phyloP scores from a whole-genome alignment of 306 rosid species.

The Castanea mollissima region DNA sequence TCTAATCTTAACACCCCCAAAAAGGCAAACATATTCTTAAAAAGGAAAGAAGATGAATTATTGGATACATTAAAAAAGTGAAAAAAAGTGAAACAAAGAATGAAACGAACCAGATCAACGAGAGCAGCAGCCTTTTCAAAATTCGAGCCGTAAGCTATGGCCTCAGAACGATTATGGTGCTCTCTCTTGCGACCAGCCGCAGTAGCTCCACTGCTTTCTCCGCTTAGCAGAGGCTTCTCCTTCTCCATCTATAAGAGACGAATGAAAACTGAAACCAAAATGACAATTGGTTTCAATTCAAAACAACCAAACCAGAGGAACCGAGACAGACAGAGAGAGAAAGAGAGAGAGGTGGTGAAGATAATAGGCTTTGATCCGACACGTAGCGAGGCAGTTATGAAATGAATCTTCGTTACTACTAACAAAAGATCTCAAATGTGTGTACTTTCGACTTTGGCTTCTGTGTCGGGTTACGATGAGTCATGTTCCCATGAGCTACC shows the following conservation, averaged over 20 bases:
- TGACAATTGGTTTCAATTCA: no score
- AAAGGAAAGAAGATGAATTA: not conserved
- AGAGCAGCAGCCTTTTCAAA: conserved; percentile 84
- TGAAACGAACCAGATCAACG: conserved; percentile 70
- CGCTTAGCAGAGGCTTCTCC: conserved; percentile 57
- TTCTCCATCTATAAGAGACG: conserved; percentile 35
- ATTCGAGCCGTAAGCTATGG: conserved; percentile 63
- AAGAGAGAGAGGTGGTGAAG: no score
- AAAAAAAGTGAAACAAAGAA: not conserved
- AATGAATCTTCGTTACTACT: no score
- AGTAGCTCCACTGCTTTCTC: conserved; percentile 49
- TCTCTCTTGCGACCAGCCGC: not conserved
- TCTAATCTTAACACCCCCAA: not conserved
- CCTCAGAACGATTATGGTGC: conserved; percentile 50
- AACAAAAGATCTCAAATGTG: no score
- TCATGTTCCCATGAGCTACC: no score
- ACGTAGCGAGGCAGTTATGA: no score
- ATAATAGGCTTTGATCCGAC: no score
- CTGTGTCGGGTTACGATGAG: no score
- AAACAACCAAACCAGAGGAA: no score
- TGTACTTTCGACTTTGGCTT: no score
- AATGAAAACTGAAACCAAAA: not conserved
- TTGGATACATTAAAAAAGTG: no score
- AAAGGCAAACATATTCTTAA: not conserved
- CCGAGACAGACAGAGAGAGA: no score